phyloP scores from a whole-genome alignment of 306 rosid genomes.

The Medicago ruthenica region DNA sequence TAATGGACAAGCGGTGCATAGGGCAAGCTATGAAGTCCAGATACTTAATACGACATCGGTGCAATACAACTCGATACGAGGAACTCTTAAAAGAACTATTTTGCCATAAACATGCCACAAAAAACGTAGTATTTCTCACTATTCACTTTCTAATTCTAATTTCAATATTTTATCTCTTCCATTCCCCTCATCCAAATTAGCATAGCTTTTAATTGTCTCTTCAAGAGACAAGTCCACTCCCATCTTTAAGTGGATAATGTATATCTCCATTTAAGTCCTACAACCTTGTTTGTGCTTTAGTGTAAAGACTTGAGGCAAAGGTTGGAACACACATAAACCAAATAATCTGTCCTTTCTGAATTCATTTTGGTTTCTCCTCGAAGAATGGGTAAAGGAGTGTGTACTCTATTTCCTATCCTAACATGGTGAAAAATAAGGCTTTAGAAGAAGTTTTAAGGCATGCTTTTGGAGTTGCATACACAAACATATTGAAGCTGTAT shows the following conservation, averaged over 20 bases:
- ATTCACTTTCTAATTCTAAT: neutral
- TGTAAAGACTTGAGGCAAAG: neutral
- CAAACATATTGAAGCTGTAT: slow-evolving; percentile 8
- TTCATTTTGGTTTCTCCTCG: slow-evolving; percentile 17
- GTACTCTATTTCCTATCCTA: slow-evolving; percentile 1
- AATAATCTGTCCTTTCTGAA: neutral
- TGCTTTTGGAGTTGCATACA: neutral
- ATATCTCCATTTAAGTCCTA: slow-evolving; percentile 4
- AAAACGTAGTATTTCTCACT: neutral
- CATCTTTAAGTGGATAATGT: neutral
- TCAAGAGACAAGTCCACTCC: neutral
- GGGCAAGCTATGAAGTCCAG: slow-evolving; percentile 7
- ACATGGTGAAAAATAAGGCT: neutral
- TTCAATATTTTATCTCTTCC: neutral
- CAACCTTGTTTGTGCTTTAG: neutral
- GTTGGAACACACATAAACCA: neutral
- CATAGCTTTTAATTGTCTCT: slow-evolving; percentile 1
- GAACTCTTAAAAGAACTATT: neutral
- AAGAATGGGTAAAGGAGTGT: slow-evolving; percentile 4
- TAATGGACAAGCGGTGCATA: neutral
- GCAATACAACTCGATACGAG: too few species aligned
- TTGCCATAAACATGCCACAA: neutral
- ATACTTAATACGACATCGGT: neutral
- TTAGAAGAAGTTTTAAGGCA: neutral
- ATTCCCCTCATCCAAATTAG: neutral